A percentile compares a stretch with the other conserved stretches of the same genome.
phyloP scores from a whole-genome alignment of 2,329 filamentous ascomycete genomes.

The Nemania sp. region DNA sequence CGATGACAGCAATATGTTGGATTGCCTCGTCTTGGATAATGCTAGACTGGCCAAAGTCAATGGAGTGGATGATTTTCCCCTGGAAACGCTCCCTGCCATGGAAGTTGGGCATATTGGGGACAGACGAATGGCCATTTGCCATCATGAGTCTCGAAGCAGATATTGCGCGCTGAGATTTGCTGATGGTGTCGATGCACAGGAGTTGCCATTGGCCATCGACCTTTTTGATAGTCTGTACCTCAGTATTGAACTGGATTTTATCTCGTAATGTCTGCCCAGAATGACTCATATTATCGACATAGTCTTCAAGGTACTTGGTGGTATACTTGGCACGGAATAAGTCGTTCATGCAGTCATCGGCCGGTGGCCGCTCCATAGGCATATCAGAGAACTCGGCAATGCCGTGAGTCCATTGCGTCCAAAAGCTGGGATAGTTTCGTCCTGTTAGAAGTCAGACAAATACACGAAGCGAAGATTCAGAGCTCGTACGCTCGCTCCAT shows the following conservation, averaged over 20 bases:
- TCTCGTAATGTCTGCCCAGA: constrained; percentile 41
- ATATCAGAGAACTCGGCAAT: constrained; percentile 50
- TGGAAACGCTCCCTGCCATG: constrained; percentile 47
- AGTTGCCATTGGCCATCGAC: constrained; percentile 38
- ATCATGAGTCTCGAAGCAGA: constrained; percentile 36
- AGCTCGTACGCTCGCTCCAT: constrained; percentile 39
- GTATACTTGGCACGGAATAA: constrained; percentile 48
- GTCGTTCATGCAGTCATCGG: constrained; percentile 43
- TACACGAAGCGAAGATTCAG: constrained; percentile 8
- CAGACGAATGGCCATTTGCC: constrained; percentile 39
- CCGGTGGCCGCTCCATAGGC: constrained; percentile 45
- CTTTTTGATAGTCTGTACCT: constrained; percentile 42
- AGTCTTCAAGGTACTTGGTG: constrained; percentile 46
- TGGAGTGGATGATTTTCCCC: constrained; percentile 50
- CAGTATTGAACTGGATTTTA: constrained; percentile 41
- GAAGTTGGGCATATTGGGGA: constrained; percentile 48
- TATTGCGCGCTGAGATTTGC: constrained; percentile 30
- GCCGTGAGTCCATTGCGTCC: constrained; percentile 49
- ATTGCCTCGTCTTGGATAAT: constrained; percentile 42
- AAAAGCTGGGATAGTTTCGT: constrained; percentile 47
- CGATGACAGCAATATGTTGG: constrained; percentile 50
- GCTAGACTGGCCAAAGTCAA: constrained; percentile 50
- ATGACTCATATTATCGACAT: constrained; percentile 39
- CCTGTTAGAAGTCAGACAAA: constrained; percentile 34
- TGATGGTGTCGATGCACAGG: constrained; percentile 39